Evolutionary conservation across 192 early-diverging fungal species (phyloP).

Genomic region (Phycomyces nitens): DNA sequence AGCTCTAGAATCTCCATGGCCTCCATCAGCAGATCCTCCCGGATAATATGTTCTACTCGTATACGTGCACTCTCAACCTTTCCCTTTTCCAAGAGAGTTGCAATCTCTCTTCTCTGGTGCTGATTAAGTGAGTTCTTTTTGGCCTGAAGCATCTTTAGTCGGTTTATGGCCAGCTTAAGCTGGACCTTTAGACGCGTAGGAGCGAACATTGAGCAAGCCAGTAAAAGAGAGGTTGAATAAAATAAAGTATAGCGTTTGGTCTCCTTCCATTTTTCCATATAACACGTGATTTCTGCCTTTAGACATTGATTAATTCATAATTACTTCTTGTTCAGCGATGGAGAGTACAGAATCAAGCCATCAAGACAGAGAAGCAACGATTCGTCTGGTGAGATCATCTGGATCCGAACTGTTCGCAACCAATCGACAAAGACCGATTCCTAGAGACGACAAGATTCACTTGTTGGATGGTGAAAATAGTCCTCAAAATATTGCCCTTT

Average conservation of each 20-base stretch:
- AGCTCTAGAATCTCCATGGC: constrained; percentile 93
- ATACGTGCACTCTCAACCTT: constrained; percentile 87
- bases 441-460: constrained; percentile 35
- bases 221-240: neutral
- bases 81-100: constrained; percentile 69
- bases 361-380: neutral
- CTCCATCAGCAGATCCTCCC: constrained; percentile 91
- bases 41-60: constrained; percentile 88
- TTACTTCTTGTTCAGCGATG: neutral
- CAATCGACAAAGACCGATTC: constrained; percentile 8
- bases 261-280: neutral
- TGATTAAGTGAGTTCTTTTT: constrained; percentile 79
- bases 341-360: no score
- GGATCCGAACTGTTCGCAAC: constrained; percentile 2
- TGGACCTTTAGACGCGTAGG: constrained; percentile 77
- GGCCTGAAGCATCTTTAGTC: constrained; percentile 83
- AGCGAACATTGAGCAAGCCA: constrained; percentile 41
- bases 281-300: neutral
- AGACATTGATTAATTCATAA: neutral
- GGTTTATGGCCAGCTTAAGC: constrained; percentile 82
- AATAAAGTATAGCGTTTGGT: neutral
- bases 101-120: constrained; percentile 79
- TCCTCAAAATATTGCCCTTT: constrained; percentile 78
- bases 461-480: constrained; percentile 65
- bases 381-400: constrained; percentile 8